Conservation (phyloP, 73 alveolate genomes). For the Tetrahymena malaccensis region DNA sequence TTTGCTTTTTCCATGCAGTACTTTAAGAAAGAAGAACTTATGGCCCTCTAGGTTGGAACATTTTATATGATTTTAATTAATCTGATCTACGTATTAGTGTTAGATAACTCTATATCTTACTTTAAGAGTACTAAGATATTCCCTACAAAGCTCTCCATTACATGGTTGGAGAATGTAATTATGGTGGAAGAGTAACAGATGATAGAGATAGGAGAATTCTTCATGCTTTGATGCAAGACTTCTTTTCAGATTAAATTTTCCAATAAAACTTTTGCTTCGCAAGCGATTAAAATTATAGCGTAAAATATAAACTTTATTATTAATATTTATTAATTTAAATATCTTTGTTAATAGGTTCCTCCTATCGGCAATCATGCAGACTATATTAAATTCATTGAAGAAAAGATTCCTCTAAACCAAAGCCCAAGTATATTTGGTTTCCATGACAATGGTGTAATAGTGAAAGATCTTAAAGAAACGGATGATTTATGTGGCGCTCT, state of each 20-base stretch:
- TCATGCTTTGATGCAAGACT: slow-evolving; percentile 83
- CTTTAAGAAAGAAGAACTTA: slow-evolving; percentile 89
- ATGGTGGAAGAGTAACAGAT: slow-evolving; percentile 99
- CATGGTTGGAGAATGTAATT: slow-evolving; percentile 96
- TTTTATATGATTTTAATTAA: slow-evolving; percentile 96
- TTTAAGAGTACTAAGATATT: slow-evolving; percentile 89
- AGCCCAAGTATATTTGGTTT: slow-evolving; percentile 93
- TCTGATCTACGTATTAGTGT: slow-evolving; percentile 90
- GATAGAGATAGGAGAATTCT: slow-evolving; percentile 94
- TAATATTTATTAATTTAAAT: slow-evolving; percentile 51
- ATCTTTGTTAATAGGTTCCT: slow-evolving; percentile 43
- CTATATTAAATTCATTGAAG: slow-evolving; percentile 5
- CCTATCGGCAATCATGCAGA: slow-evolving; percentile 14
- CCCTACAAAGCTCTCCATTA: slow-evolving; percentile 97
- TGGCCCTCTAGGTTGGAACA: slow-evolving; percentile 99
- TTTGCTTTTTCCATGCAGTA: slow-evolving; percentile 98
- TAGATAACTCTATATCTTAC: slow-evolving; percentile 87
- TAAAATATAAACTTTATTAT: slow-evolving; percentile 40
- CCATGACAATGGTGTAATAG: slow-evolving; percentile 95
- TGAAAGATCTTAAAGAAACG: slow-evolving; percentile 81
- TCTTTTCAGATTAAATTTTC: slow-evolving; percentile 74
- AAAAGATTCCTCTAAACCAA: slow-evolving; percentile 62
- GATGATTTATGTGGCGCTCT: slow-evolving; percentile 68
- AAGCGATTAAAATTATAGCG: slow-evolving; percentile 64
- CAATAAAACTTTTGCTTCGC: slow-evolving; percentile 76